These are phyloP conservation scores for Exophiala bonariae DNA, from an alignment of 2,329 filamentous ascomycete genomes.

Conservation along the genomic window DNA sequence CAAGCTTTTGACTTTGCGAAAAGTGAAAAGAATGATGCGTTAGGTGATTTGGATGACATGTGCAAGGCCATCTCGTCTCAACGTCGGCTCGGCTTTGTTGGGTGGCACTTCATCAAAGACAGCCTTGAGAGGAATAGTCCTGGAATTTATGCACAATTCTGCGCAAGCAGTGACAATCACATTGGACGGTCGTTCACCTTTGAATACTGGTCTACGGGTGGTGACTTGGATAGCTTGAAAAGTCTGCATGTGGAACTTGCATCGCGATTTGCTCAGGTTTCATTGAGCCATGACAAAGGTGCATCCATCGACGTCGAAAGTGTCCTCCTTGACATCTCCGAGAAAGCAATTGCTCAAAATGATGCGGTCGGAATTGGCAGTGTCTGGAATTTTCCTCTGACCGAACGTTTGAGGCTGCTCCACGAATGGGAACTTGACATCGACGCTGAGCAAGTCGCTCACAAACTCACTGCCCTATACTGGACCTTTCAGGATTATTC, in stretches of 20 bases:
- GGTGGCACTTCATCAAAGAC: slow-evolving; percentile 19
- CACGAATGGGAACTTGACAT: slow-evolving; percentile 22
- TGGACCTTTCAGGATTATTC: slow-evolving; percentile 11
- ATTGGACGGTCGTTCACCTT: slow-evolving; percentile 27
- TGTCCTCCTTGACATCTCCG: slow-evolving; percentile 15
- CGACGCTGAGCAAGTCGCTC: slow-evolving; percentile 13
- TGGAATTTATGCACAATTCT: slow-evolving; percentile 19
- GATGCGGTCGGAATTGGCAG: slow-evolving; percentile 13
- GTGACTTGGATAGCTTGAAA: slow-evolving; percentile 28
- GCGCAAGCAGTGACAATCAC: not conserved
- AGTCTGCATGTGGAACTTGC: slow-evolving; percentile 28
- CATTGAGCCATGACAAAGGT: not conserved
- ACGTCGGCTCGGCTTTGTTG: slow-evolving; percentile 8
- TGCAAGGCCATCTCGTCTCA: slow-evolving; percentile 19
- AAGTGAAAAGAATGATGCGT: slow-evolving; percentile 8
- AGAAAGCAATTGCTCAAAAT: slow-evolving; percentile 12
- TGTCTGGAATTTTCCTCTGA: slow-evolving; percentile 21
- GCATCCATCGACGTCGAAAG: slow-evolving; percentile 8
- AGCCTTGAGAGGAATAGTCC: slow-evolving; percentile 11
- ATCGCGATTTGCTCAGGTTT: slow-evolving; percentile 9
- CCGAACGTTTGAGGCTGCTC: slow-evolving; percentile 20
- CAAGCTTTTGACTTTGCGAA: not conserved
- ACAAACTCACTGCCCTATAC: slow-evolving; percentile 11
- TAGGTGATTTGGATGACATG: slow-evolving; percentile 12
- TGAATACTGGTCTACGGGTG: slow-evolving; percentile 30